These are phyloP conservation scores for Coemansia sp. DNA, from an alignment of 192 early-diverging fungal genomes.

Conservation along the genomic window DNA sequence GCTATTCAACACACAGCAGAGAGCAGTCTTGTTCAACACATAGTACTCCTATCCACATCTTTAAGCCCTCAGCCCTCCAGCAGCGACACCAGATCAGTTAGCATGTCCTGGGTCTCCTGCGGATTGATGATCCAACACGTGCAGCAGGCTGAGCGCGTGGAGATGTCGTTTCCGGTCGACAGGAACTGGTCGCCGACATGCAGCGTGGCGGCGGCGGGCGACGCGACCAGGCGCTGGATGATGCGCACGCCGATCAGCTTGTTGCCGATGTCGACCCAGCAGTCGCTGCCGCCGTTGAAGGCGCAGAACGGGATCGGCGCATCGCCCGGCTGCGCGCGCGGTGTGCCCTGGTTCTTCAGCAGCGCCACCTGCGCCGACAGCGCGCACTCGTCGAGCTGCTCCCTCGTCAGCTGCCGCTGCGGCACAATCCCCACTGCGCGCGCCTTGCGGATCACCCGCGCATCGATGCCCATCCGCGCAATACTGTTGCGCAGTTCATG, in stretches of 20 bases:
- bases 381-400: constrained; percentile 87
- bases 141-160: constrained; percentile 79
- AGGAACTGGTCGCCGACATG: constrained; percentile 94
- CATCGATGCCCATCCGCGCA: constrained; percentile 65
- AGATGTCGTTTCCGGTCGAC: constrained; percentile 88
- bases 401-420: constrained; percentile 61
- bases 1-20: too few species aligned
- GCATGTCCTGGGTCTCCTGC: constrained; percentile 74
- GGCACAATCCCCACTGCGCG: constrained; percentile 77
- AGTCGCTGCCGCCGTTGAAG: constrained; percentile 89
- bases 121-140: constrained; percentile 90
- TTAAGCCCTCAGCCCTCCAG: too few species aligned
- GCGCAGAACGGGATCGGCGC: constrained; percentile 84
- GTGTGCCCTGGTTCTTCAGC: constrained; percentile 57
- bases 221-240: constrained; percentile 65
- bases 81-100: constrained; percentile 60
- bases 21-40: too few species aligned
- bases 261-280: constrained; percentile 94
- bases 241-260: constrained; percentile 90
- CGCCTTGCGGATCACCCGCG: constrained; percentile 71
- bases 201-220: constrained; percentile 62
- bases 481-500: constrained; percentile 62
- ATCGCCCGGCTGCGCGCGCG: constrained; percentile 55
- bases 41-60: too few species aligned
- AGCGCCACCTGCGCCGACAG: constrained; percentile 70